phyloP scores from a whole-genome alignment of 2,329 filamentous ascomycete species.

The Rugonectria rugulosa region DNA sequence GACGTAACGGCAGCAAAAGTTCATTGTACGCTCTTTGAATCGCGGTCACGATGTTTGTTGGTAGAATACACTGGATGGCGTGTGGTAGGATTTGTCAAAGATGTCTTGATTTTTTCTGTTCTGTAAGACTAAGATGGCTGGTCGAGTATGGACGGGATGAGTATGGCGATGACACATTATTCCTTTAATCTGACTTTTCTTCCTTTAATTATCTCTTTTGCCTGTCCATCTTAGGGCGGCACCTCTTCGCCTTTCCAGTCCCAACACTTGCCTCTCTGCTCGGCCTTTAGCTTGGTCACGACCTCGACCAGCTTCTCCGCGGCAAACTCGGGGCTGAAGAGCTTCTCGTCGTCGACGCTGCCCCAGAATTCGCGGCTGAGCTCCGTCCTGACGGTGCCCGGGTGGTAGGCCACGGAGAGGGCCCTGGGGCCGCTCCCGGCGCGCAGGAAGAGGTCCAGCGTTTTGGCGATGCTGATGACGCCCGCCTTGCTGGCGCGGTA shows the following conservation, averaged over 20 bases:
- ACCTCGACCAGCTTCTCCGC: conserved; percentile 71
- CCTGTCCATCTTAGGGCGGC: background rate
- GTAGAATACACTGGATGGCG: conserved; percentile 10
- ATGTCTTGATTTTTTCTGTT: conserved; percentile 12
- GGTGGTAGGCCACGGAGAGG: conserved; percentile 75
- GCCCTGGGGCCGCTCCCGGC: conserved; percentile 66
- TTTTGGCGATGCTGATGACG: conserved; percentile 75
- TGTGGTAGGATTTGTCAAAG: conserved; percentile 12
- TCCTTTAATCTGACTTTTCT: conserved; percentile 29
- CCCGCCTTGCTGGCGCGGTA: conserved; percentile 81
- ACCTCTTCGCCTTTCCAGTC: conserved; percentile 72
- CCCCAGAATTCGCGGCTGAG: conserved; percentile 77
- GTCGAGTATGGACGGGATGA: conserved; percentile 23
- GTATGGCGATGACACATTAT: conserved; percentile 25
- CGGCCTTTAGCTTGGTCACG: conserved; percentile 55
- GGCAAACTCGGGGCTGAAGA: conserved; percentile 73
- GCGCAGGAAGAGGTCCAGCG: conserved; percentile 72
- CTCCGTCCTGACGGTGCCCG: conserved; percentile 80
- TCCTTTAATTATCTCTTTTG: background rate
- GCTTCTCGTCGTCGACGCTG: conserved; percentile 64
- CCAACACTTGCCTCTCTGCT: conserved; percentile 70
- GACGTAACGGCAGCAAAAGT: conserved; percentile 8
- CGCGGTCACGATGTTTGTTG: conserved; percentile 1
- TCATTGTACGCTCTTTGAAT: conserved; percentile 5
- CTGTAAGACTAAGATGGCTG: conserved; percentile 26